Percentiles rank a stretch among this genome's conserved stretches.
Conservation (phyloP, 2,329 filamentous ascomycete genomes). For the Septoria petroselini region DNA sequence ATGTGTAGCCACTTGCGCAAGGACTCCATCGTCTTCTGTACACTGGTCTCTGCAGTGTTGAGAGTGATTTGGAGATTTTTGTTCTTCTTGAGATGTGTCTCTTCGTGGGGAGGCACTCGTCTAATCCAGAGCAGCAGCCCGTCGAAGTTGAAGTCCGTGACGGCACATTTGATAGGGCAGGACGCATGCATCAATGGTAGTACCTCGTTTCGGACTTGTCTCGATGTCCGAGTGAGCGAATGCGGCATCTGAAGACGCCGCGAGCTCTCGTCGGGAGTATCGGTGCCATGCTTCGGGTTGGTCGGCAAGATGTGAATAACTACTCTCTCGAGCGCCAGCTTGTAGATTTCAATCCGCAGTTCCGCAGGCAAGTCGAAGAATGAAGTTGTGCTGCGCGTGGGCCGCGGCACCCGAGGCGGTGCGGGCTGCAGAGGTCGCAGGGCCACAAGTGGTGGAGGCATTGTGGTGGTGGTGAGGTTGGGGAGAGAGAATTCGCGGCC, state of each 20-base stretch:
- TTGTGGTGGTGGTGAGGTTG: constrained; percentile 20
- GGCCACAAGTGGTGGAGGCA: constrained; percentile 17
- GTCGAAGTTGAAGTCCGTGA: constrained; percentile 37
- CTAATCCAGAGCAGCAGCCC: constrained; percentile 33
- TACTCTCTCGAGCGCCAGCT: constrained; percentile 32
- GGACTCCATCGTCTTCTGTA: constrained; percentile 19
- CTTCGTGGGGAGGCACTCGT: constrained; percentile 32
- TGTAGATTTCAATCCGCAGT: constrained; percentile 36
- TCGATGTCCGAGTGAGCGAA: constrained; percentile 29
- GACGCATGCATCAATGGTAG: constrained; percentile 34
- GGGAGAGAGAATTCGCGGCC: constrained; percentile 3
- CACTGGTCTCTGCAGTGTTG: constrained; percentile 24
- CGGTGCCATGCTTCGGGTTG: constrained; percentile 8
- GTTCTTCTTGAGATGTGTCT: constrained; percentile 33
- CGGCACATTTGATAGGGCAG: constrained; percentile 31
- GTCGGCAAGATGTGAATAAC: constrained; percentile 34
- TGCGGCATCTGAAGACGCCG: constrained; percentile 25
- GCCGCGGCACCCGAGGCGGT: constrained; percentile 12
- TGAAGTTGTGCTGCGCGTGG: constrained; percentile 9
- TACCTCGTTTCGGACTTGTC: constrained; percentile 35
- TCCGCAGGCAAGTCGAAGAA: constrained; percentile 37
- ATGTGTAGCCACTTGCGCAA: constrained; percentile 34
- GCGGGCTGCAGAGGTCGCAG: constrained; percentile 22
- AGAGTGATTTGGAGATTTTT: constrained; percentile 30
- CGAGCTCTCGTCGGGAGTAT: constrained; percentile 17